These are phyloP conservation scores for Cadophora sp. DNA, from an alignment of 2,329 filamentous ascomycete genomes.

Conservation along the genomic window DNA sequence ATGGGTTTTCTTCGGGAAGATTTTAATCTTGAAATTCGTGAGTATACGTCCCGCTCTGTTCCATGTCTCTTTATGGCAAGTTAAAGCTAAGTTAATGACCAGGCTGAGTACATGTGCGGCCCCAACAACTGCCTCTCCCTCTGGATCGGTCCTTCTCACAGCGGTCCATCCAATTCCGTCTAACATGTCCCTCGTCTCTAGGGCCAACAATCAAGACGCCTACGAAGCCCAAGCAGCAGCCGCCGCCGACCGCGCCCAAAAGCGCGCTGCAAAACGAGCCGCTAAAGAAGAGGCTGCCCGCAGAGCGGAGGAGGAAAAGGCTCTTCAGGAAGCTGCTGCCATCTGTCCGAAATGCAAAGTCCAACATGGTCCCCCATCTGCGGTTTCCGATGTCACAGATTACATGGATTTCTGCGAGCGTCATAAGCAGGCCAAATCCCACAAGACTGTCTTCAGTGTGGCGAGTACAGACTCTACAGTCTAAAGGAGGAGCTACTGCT, in stretches of 20 bases:
- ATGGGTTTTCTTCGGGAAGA: conserved; percentile 20
- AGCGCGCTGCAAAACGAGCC: background rate
- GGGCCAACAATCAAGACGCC: conserved; percentile 17
- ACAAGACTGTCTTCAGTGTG: background rate
- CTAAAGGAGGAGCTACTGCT: background rate
- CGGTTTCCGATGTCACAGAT: conserved; percentile 17
- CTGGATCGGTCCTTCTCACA: background rate
- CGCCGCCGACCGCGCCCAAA: background rate
- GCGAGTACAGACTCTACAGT: conserved; percentile 15
- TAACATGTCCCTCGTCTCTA: conserved; percentile 14
- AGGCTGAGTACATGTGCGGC: conserved; percentile 19
- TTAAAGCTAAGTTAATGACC: background rate
- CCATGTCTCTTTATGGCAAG: background rate
- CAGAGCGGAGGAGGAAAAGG: conserved; percentile 9
- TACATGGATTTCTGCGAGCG: conserved; percentile 17
- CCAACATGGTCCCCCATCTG: conserved; percentile 11
- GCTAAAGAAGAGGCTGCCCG: conserved; percentile 7
- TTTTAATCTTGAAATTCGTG: conserved; percentile 16
- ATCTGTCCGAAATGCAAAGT: conserved; percentile 14
- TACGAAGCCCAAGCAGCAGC: conserved; percentile 6
- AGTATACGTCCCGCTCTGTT: background rate
- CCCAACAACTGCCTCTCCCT: conserved; percentile 11
- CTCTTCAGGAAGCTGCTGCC: conserved; percentile 10
- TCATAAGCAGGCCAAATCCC: conserved; percentile 1
- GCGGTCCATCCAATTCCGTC: background rate